Conservation (phyloP, 106 monocot genomes). For the Allium fistulosum region DNA sequence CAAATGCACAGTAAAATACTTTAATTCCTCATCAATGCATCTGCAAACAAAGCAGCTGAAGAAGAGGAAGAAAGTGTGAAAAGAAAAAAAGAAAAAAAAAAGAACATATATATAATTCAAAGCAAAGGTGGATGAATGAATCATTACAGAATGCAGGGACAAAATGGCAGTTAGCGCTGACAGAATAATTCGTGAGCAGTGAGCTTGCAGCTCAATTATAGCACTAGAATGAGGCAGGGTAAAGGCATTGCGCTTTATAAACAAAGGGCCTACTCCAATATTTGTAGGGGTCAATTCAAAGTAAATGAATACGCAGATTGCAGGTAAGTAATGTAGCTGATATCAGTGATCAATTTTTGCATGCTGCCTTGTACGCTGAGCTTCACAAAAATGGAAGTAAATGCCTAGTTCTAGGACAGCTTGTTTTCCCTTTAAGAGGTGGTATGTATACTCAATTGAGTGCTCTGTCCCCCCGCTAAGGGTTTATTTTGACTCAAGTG, state of each 20-base stretch:
- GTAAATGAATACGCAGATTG: background rate
- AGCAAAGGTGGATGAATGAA: background rate
- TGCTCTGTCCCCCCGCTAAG: too few relatives aligned
- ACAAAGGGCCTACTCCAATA: background rate
- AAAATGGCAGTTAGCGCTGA: conserved; percentile 2
- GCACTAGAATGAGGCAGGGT: background rate
- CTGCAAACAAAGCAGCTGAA: background rate
- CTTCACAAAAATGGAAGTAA: too few relatives aligned
- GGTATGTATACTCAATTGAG: too few relatives aligned
- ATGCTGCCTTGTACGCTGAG: too few relatives aligned
- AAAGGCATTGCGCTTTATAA: background rate
- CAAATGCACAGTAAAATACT: too few relatives aligned
- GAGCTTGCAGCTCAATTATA: background rate
- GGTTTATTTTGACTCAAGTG: too few relatives aligned
- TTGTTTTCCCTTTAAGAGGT: too few relatives aligned
- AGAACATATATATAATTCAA: background rate
- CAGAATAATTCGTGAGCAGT: conserved; percentile 5
- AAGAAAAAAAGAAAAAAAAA: background rate
- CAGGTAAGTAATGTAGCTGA: too few relatives aligned
- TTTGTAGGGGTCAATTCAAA: background rate
- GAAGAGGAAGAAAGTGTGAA: background rate
- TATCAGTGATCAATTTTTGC: too few relatives aligned
- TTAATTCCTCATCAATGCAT: background rate
- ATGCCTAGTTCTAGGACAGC: too few relatives aligned
- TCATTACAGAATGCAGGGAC: background rate